Conservation (phyloP, 2,329 filamentous ascomycete genomes). For the Aspergillus sp. region DNA sequence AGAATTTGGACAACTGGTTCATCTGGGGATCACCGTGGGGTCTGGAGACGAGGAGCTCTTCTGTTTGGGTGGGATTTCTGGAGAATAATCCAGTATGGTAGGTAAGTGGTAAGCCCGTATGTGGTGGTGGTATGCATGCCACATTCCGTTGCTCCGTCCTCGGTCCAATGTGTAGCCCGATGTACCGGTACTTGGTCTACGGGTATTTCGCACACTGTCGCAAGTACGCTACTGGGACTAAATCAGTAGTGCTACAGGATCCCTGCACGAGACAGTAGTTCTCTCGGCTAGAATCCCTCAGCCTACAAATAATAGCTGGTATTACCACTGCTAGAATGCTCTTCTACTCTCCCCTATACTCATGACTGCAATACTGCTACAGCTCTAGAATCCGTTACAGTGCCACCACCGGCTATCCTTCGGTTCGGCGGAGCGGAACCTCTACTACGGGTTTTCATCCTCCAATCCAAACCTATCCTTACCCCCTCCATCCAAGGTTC, state of each 20-base stretch:
- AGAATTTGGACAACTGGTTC: not conserved
- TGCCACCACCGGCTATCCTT: not conserved
- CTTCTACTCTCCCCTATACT: not conserved
- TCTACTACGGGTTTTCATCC: not conserved
- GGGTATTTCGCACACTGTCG: not conserved
- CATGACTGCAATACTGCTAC: not conserved
- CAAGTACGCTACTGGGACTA: not conserved
- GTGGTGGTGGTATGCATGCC: not conserved
- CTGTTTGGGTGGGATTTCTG: no score
- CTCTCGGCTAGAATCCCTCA: no score
- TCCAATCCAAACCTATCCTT: not conserved
- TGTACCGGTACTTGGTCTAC: no score
- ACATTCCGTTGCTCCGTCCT: not conserved
- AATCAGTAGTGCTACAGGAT: no score
- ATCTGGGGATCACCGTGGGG: not conserved
- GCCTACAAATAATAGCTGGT: no score
- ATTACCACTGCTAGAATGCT: no score
- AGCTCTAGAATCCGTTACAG: not conserved
- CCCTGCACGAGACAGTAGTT: no score
- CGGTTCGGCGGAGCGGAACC: conserved; percentile 16
- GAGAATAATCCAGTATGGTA: no score
- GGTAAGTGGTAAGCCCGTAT: not conserved
- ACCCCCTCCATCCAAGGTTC: no score
- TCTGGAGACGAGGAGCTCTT: not conserved
- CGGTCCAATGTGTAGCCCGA: not conserved